These are phyloP conservation scores for Reutealis trisperma DNA, from an alignment of 345 rosid species.

Conservation along the genomic window DNA sequence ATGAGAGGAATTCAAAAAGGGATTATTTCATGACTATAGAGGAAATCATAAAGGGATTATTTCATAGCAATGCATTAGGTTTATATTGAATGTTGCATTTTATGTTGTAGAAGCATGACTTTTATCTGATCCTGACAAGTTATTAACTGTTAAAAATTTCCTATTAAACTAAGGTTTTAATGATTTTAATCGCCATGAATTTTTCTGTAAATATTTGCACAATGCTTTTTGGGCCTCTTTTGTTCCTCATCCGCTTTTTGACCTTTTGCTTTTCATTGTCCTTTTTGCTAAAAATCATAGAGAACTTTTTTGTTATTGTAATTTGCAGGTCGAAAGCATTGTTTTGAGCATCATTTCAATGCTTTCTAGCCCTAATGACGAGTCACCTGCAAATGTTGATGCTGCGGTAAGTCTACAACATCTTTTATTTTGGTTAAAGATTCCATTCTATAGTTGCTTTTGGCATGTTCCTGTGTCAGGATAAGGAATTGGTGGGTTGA, in stretches of 20 bases:
- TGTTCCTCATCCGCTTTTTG: neutral
- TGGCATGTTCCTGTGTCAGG: neutral
- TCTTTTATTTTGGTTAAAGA: neutral
- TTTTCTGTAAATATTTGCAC: neutral
- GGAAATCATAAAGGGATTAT: neutral
- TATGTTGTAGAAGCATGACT: neutral
- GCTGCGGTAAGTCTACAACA: slow-evolving; percentile 65
- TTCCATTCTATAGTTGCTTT: neutral
- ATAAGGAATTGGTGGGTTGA: neutral
- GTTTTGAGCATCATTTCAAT: slow-evolving; percentile 84
- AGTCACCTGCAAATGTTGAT: slow-evolving; percentile 91
- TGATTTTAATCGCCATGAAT: neutral
- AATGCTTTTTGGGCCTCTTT: neutral
- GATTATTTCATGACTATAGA: neutral
- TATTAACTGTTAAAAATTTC: neutral
- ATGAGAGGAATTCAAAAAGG: neutral
- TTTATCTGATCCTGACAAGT: neutral
- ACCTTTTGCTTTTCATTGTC: neutral
- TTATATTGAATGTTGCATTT: neutral
- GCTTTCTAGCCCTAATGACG: slow-evolving; percentile 91
- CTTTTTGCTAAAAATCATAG: neutral
- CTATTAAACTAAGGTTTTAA: neutral
- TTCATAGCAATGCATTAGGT: neutral
- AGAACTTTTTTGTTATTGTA: neutral
- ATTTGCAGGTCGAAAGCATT: slow-evolving; percentile 76